Percentiles rank a stretch among this genome's conserved stretches.
phyloP scores from a whole-genome alignment of 768 basidiomycete genomes.

The Phanerodontia chrysosporium region DNA sequence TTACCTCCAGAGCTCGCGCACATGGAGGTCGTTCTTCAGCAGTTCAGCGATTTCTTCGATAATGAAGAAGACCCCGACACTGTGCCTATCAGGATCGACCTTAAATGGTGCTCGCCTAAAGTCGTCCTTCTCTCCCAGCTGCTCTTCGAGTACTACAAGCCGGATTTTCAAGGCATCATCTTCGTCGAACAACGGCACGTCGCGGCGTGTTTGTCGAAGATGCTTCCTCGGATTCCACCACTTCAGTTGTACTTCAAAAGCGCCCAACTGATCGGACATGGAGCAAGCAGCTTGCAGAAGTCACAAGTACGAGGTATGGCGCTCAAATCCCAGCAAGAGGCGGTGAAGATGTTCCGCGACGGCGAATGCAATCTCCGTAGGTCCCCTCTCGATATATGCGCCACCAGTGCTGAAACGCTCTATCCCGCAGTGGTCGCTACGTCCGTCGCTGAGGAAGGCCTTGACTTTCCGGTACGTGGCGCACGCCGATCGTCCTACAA shows the following conservation, averaged over 20 bases:
- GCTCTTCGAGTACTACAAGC: conserved; percentile 48
- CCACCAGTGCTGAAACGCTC: neutral
- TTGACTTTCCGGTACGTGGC: conserved; percentile 74
- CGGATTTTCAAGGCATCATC: conserved; percentile 73
- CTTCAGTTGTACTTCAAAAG: conserved; percentile 54
- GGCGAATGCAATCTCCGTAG: conserved; percentile 64
- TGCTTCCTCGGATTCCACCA: conserved; percentile 58
- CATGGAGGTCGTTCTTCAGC: conserved; percentile 44
- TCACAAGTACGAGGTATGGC: conserved; percentile 48
- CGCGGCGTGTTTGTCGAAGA: conserved; percentile 61
- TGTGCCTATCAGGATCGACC: conserved; percentile 39
- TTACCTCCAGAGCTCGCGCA: conserved; percentile 43
- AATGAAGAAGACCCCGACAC: conserved; percentile 22
- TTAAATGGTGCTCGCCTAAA: conserved; percentile 76
- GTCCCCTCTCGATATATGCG: conserved; percentile 23
- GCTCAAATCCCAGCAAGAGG: conserved; percentile 49
- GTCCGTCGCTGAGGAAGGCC: conserved; percentile 86
- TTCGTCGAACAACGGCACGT: conserved; percentile 86
- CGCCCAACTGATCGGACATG: conserved; percentile 70
- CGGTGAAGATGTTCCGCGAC: conserved; percentile 60
- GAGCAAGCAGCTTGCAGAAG: conserved; percentile 31
- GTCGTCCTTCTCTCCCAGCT: conserved; percentile 57
- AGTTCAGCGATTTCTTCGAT: conserved; percentile 39
- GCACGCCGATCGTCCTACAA: neutral
- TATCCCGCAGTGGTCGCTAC: conserved; percentile 68